Conservation (phyloP, 345 rosid genomes). For the Acer campestre region DNA sequence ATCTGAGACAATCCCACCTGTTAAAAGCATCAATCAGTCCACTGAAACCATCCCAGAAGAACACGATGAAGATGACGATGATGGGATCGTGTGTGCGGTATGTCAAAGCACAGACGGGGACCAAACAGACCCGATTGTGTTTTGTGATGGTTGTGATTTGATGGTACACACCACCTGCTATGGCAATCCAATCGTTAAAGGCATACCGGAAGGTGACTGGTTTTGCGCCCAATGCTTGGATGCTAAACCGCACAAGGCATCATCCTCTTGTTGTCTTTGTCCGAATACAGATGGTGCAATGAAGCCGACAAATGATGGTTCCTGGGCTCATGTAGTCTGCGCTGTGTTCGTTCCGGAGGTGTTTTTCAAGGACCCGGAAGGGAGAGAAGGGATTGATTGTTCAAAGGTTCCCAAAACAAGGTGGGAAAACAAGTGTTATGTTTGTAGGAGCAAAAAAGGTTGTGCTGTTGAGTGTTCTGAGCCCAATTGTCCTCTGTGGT, state of each 20-base stretch:
- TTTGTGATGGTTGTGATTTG: slow-evolving; percentile 93
- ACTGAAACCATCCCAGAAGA: neutral
- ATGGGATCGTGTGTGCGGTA: slow-evolving; percentile 79
- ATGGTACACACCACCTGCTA: slow-evolving; percentile 94
- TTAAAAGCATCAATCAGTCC: slow-evolving; percentile 5
- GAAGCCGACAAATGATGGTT: slow-evolving; percentile 58
- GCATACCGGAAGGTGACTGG: slow-evolving; percentile 90
- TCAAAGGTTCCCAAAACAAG: slow-evolving; percentile 61
- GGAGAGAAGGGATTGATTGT: slow-evolving; percentile 76
- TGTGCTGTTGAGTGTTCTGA: slow-evolving; percentile 89
- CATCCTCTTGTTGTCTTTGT: slow-evolving; percentile 66
- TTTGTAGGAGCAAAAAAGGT: slow-evolving; percentile 60
- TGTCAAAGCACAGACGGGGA: slow-evolving; percentile 97
- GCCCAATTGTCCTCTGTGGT: slow-evolving; percentile 65
- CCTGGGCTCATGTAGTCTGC: slow-evolving; percentile 86
- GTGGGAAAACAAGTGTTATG: slow-evolving; percentile 62
- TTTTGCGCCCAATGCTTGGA: slow-evolving; percentile 58
- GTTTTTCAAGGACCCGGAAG: slow-evolving; percentile 81
- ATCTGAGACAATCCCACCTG: slow-evolving; percentile 15
- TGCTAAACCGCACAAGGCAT: slow-evolving; percentile 14
- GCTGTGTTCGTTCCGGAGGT: slow-evolving; percentile 85
- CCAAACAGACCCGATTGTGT: slow-evolving; percentile 85
- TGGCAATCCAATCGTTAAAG: slow-evolving; percentile 66
- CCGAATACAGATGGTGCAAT: slow-evolving; percentile 59
- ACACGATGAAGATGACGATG: slow-evolving; percentile 39